phyloP scores from a whole-genome alignment of 371 early-diverging fungal species.

The Umbelopsis sp. region DNA sequence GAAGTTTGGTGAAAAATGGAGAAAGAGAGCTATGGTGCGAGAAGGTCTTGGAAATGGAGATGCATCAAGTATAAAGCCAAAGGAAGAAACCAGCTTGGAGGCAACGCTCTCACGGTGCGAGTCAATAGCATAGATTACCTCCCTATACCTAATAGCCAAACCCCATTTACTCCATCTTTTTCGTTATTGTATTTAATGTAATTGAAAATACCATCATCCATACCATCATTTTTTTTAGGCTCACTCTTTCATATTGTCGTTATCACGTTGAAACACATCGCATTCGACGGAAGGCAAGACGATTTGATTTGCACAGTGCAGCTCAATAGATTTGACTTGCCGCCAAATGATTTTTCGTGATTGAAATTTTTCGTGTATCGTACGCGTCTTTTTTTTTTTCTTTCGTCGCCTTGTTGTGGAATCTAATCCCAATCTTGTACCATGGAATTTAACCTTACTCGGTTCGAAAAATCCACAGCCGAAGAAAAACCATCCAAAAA shows the following conservation, averaged over 20 bases:
- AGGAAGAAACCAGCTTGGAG: neutral
- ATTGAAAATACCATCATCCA: no score
- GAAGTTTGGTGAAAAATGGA: conserved; percentile 30
- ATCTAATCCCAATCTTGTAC: neutral
- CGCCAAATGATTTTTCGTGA: neutral
- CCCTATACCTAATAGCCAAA: no score
- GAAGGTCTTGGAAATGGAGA: neutral
- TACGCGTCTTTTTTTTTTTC: neutral
- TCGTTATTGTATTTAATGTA: no score
- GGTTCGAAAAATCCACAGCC: neutral
- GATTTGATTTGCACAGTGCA: neutral
- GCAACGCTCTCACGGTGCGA: neutral
- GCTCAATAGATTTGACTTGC: neutral
- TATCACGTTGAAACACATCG: no score
- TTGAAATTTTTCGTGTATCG: conserved; percentile 10
- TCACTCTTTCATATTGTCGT: no score
- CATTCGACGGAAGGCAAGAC: no score
- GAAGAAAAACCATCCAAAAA: conserved; percentile 1
- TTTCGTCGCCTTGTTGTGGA: neutral
- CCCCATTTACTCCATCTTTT: no score
- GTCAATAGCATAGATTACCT: neutral
- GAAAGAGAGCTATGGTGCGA: conserved; percentile 16
- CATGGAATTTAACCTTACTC: neutral
- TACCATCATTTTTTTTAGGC: no score
- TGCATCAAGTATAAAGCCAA: neutral